Conservation (phyloP, 2,329 filamentous ascomycete genomes). For the Arthrobotrys entomopaga region DNA sequence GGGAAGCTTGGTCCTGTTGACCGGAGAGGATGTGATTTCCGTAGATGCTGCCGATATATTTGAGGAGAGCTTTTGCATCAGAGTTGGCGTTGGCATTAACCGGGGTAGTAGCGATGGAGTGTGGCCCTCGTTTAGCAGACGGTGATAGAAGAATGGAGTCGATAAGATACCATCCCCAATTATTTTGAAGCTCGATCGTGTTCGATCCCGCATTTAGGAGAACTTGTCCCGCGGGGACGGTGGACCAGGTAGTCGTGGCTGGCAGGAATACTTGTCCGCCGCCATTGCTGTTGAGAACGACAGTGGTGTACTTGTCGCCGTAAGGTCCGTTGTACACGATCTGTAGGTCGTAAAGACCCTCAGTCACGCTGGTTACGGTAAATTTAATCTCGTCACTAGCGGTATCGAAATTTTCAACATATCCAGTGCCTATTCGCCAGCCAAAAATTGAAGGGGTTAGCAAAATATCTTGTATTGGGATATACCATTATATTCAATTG, state of each 20-base stretch:
- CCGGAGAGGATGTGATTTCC: constrained; percentile 66
- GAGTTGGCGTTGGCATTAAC: constrained; percentile 59
- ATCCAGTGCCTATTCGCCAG: constrained; percentile 63
- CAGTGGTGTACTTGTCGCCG: constrained; percentile 64
- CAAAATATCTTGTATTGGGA: no score
- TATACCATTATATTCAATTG: background rate
- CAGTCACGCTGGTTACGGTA: constrained; percentile 61
- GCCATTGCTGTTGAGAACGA: constrained; percentile 64
- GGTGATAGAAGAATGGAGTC: constrained; percentile 64
- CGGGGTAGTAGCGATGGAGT: constrained; percentile 62
- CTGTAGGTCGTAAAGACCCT: constrained; percentile 64
- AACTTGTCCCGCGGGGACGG: constrained; percentile 64
- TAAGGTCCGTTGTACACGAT: constrained; percentile 65
- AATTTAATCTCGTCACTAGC: constrained; percentile 66
- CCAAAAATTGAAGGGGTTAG: background rate
- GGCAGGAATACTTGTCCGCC: constrained; percentile 64
- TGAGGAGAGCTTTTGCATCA: constrained; percentile 61
- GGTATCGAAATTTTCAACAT: constrained; percentile 65
- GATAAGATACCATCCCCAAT: constrained; percentile 67
- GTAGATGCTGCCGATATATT: constrained; percentile 64
- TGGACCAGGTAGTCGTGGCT: constrained; percentile 62
- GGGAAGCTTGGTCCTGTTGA: constrained; percentile 64
- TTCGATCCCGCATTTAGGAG: constrained; percentile 64
- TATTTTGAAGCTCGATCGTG: constrained; percentile 65
- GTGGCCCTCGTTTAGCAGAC: constrained; percentile 61